Conservation (phyloP, 352 stramenopile genomes). For the Globisporangium apiculatum region DNA sequence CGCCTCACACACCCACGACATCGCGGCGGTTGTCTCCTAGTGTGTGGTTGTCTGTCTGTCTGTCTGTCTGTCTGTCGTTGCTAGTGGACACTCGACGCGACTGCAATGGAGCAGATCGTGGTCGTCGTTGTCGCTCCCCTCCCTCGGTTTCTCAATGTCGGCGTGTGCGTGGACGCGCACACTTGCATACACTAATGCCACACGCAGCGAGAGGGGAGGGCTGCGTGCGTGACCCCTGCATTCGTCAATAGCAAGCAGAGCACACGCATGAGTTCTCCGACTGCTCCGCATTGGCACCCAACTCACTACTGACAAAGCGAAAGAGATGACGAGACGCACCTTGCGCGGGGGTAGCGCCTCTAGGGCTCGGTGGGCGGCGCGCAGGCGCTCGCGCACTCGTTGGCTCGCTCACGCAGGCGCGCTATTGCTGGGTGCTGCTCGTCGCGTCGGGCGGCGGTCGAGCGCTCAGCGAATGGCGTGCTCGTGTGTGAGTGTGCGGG, state of each 20-base stretch:
- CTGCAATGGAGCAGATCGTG: neutral
- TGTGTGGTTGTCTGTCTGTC: neutral
- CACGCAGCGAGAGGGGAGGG: neutral
- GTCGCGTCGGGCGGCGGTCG: too few species aligned
- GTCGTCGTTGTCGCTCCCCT: neutral
- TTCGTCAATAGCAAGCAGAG: neutral
- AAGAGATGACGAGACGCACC: neutral
- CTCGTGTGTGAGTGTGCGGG: too few species aligned
- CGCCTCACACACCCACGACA: slow-evolving; percentile 54
- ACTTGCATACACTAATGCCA: neutral
- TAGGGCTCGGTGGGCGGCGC: neutral
- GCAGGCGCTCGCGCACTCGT: neutral
- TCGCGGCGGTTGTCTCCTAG: slow-evolving; percentile 7
- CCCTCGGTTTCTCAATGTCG: neutral
- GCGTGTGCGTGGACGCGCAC: too few species aligned
- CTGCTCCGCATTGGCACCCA: too few species aligned
- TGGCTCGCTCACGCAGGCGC: neutral
- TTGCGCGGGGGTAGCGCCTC: neutral
- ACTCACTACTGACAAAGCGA: too few species aligned
- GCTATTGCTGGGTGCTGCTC: too few species aligned
- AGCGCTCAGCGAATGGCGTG: too few species aligned
- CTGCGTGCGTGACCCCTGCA: neutral
- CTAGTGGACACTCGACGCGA: neutral
- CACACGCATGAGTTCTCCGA: neutral
- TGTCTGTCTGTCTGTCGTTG: neutral